Evolutionary conservation across 257 asterid species (phyloP).

Genomic region (Primulina tabacum): DNA sequence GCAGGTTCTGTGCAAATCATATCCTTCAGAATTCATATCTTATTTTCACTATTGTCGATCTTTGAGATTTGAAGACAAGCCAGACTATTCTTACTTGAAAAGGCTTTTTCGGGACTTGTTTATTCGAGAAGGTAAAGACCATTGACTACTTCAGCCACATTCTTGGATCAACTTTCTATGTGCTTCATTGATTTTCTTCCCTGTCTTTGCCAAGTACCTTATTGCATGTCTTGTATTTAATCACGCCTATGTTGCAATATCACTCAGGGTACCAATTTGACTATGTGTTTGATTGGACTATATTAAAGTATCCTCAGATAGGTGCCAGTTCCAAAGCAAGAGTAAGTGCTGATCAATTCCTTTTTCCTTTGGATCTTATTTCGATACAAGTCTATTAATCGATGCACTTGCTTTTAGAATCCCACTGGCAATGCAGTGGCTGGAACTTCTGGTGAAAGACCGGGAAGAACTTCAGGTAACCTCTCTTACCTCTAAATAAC

Average conservation of each 20-base stretch:
- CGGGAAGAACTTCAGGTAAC: constrained; percentile 51
- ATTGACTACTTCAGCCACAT: background rate
- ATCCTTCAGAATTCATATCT: constrained; percentile 84
- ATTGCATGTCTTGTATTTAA: constrained; percentile 13
- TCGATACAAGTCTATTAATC: constrained; percentile 18
- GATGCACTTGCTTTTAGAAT: constrained; percentile 45
- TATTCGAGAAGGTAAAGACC: constrained; percentile 69
- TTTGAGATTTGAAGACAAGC: constrained; percentile 88
- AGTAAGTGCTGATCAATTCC: constrained; percentile 42
- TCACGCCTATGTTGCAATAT: constrained; percentile 16
- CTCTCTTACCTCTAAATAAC: constrained; percentile 8
- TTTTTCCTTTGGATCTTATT: constrained; percentile 16
- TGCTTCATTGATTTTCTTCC: constrained; percentile 9
- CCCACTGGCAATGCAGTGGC: constrained; percentile 53
- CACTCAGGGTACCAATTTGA: constrained; percentile 83
- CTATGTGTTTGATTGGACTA: constrained; percentile 91
- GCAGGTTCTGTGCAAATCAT: constrained; percentile 81
- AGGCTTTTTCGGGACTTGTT: constrained; percentile 87
- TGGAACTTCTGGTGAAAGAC: constrained; percentile 50
- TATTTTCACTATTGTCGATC: constrained; percentile 92
- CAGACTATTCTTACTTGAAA: constrained; percentile 87
- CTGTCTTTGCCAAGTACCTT: constrained; percentile 19
- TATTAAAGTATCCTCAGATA: constrained; percentile 83
- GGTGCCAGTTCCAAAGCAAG: constrained; percentile 78
- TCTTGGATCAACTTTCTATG: background rate